A percentile compares a stretch with the other conserved stretches of the same genome.
Evolutionary conservation across 2,329 filamentous ascomycete genomes (phyloP).

Genomic region (Cladosporium sp.): DNA sequence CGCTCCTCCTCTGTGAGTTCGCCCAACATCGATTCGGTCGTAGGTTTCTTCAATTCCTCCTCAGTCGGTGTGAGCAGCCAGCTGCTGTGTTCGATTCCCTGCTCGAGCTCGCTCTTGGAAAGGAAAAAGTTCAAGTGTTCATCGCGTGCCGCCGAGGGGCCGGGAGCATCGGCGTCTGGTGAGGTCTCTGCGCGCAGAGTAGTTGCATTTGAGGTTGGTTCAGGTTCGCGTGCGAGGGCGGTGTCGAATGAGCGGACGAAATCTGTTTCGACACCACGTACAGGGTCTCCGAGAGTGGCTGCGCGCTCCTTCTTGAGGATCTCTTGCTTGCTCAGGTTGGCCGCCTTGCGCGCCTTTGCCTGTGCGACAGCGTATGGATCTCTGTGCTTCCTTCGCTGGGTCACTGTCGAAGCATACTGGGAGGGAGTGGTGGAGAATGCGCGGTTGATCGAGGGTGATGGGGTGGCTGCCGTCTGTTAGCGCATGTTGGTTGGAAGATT

Average conservation of each 20-base stretch:
- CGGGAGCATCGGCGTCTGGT: conserved; percentile 10
- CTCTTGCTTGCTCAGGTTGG: conserved; percentile 71
- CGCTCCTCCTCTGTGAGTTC: conserved; percentile 41
- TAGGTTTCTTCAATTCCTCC: conserved; percentile 13
- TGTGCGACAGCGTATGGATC: conserved; percentile 82
- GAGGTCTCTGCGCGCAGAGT: conserved; percentile 3
- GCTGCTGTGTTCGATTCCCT: conserved; percentile 64
- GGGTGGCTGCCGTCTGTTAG: conserved; percentile 12
- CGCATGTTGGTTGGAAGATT: not conserved
- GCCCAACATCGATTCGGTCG: not conserved
- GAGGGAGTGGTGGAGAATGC: conserved; percentile 61
- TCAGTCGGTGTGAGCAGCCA: conserved; percentile 58
- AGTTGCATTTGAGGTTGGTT: conserved; percentile 20
- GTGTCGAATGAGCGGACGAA: conserved; percentile 79
- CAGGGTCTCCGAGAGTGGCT: conserved; percentile 66
- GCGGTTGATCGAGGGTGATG: conserved; percentile 20
- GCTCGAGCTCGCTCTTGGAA: conserved; percentile 60
- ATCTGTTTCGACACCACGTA: conserved; percentile 73
- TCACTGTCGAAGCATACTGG: conserved; percentile 52
- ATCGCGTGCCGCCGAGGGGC: conserved; percentile 14
- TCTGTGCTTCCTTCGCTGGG: conserved; percentile 62
- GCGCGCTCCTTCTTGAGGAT: conserved; percentile 64
- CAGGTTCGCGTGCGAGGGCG: conserved; percentile 39
- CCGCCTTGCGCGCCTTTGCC: conserved; percentile 75
- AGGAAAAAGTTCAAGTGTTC: conserved; percentile 72